These are phyloP conservation scores for Xylaria flabelliformis DNA, from an alignment of 495 filamentous ascomycete genomes.

Conservation along the genomic window DNA sequence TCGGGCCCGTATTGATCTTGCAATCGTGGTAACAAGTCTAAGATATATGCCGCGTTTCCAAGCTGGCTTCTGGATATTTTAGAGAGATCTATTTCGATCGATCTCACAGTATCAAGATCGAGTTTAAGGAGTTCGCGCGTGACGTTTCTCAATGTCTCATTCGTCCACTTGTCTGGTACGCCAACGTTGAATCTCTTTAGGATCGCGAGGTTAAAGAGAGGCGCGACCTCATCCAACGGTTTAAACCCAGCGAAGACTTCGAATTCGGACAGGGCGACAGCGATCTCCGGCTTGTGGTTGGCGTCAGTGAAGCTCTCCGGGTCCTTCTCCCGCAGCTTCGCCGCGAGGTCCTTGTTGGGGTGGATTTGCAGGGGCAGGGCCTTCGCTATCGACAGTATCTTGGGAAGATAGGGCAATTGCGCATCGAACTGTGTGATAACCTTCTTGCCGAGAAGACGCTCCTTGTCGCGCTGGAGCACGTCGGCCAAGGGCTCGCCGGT, in stretches of 20 bases:
- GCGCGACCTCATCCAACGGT: slow-evolving; percentile 64
- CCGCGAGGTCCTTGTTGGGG: slow-evolving; percentile 70
- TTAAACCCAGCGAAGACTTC: slow-evolving; percentile 83
- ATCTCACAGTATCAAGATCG: slow-evolving; percentile 56
- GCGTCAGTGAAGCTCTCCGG: slow-evolving; percentile 70
- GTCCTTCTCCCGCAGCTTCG: slow-evolving; percentile 66
- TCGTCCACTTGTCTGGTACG: slow-evolving; percentile 56
- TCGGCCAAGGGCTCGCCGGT: slow-evolving; percentile 70
- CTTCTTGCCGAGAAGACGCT: slow-evolving; percentile 67
- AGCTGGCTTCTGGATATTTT: slow-evolving; percentile 56
- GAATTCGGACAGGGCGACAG: slow-evolving; percentile 75
- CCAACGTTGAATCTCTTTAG: slow-evolving; percentile 59
- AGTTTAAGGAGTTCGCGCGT: slow-evolving; percentile 63
- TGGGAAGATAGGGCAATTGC: slow-evolving; percentile 77
- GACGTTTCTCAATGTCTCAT: slow-evolving; percentile 66
- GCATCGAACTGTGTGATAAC: slow-evolving; percentile 68
- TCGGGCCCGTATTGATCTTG: slow-evolving; percentile 66
- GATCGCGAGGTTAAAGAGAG: slow-evolving; percentile 60
- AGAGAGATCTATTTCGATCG: slow-evolving; percentile 58
- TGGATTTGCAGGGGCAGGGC: slow-evolving; percentile 84
- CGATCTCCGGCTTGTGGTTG: slow-evolving; percentile 87
- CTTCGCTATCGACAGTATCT: slow-evolving; percentile 80
- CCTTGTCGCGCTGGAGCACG: slow-evolving; percentile 67
- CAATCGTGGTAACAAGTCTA: slow-evolving; percentile 67
- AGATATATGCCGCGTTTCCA: slow-evolving; percentile 63